phyloP scores from a whole-genome alignment of 108 stramenopile genomes.

The Cyclotella choctawhatcheeana region DNA sequence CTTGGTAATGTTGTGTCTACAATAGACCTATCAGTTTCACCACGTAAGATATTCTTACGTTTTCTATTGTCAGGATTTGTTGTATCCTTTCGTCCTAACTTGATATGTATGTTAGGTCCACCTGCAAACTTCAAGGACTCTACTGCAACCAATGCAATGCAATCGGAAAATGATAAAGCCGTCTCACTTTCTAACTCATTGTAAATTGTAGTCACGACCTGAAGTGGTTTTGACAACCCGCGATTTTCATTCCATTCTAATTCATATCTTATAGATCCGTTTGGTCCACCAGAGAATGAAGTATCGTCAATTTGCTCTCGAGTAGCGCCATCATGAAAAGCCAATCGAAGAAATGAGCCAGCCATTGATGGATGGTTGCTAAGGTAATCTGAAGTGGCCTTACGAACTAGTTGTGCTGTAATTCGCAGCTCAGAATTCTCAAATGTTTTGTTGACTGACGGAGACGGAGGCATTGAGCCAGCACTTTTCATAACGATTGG shows the following conservation, averaged over 20 bases:
- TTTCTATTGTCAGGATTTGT: conserved; percentile 40
- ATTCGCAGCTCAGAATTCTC: not conserved
- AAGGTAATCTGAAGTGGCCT: not conserved
- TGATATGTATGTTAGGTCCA: conserved; percentile 56
- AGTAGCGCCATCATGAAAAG: conserved; percentile 73
- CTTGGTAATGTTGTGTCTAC: conserved; percentile 59
- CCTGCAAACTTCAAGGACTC: conserved; percentile 52
- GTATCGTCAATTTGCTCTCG: conserved; percentile 21
- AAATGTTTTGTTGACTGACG: not conserved
- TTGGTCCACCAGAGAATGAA: conserved; percentile 45
- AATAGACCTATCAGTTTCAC: conserved; percentile 39
- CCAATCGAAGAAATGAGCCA: conserved; percentile 55
- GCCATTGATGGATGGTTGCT: conserved; percentile 38
- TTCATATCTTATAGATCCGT: conserved; percentile 71
- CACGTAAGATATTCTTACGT: conserved; percentile 6
- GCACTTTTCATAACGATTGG: not conserved
- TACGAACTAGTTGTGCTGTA: conserved; percentile 8
- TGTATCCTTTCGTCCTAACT: conserved; percentile 51
- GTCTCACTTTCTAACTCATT: conserved; percentile 12
- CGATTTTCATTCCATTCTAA: conserved; percentile 63
- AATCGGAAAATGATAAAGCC: conserved; percentile 58
- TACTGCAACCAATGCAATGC: conserved; percentile 63
- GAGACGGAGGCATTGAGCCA: not conserved
- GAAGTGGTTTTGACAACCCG: conserved; percentile 52
- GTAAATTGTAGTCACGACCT: conserved; percentile 46